Evolutionary conservation across 306 rosid genomes (phyloP), one percentile per base, ranked within the genome.

Genomic region (Medicago lupulina): DNA sequence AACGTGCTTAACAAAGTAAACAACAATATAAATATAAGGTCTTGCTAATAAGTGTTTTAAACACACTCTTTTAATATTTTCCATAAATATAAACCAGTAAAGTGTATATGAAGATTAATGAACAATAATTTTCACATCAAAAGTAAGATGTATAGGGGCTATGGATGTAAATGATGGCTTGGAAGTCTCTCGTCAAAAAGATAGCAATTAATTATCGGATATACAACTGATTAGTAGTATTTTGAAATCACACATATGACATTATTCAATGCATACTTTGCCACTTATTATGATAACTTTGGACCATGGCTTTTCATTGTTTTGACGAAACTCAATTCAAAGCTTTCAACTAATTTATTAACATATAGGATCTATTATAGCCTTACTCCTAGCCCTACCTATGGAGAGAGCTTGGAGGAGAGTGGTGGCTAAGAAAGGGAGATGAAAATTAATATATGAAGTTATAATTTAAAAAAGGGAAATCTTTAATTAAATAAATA

Each of bases 341-440:
- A 77, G 43, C 77, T 54, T 47, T 83, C 78, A 79, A 70, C 71
- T 54, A 70, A 70, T 49, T 73, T 73, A 83, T 63, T 55, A 55
- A 46, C 15, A 67, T n/a, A 58, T 49, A 78, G 69, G 76, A 49
- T 63, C 66, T 64, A 73, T 25, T 6, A 9, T 9, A 19, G 23
- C 16, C 40, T 51, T 38, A 59, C 51, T 46, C 12, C 67, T 43
- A 64, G 39, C n/a, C 51, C 73, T 10, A 51, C 65, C 61, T 66
- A 53, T 76, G 74, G 61, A 41, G 73, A 16, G 21, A 62, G 8
- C 4, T 25, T 41, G 4, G 54, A 14, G 7, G 38, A n/a, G 5
- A 5, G n/a, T 25, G 64, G 3, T 39, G 43, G 8, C 15, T 53
- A 63, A 15, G 62, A 59, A 44, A 40, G 71, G 31, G 49, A 15